A percentile compares a stretch with the other conserved stretches of the same genome.
Conservation (phyloP, 257 asterid species). For the Penstemon eatonii region DNA sequence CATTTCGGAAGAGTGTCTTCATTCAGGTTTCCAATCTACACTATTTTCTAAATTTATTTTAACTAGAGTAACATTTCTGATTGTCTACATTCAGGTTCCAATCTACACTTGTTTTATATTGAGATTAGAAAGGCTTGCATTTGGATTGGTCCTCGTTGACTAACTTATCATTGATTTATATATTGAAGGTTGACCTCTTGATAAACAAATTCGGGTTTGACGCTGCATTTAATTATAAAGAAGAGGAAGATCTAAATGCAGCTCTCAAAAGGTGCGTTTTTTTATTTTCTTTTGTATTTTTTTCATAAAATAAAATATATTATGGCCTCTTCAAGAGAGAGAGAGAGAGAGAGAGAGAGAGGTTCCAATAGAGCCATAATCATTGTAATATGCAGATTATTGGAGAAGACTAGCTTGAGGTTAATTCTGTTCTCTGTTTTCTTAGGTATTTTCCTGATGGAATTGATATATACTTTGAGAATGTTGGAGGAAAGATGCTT, state of each 20-base stretch:
- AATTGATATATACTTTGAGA: constrained; percentile 35
- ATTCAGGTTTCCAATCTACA: neutral
- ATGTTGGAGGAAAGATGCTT: constrained; percentile 31
- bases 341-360: too few relatives aligned
- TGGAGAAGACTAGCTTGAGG: neutral
- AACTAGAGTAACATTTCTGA: neutral
- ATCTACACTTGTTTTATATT: neutral
- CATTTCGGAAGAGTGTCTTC: too few relatives aligned
- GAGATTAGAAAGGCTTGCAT: neutral
- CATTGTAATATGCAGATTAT: neutral
- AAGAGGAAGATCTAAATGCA: constrained; percentile 5
- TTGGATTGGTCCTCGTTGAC: neutral
- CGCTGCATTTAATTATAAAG: constrained; percentile 15
- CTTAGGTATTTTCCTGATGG: constrained; percentile 29
- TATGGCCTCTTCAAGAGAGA: too few relatives aligned
- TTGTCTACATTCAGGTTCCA: neutral
- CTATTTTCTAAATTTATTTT: neutral
- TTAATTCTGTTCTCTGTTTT: neutral
- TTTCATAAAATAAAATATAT: too few relatives aligned
- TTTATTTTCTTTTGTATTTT: too few relatives aligned
- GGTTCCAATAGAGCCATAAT: too few relatives aligned
- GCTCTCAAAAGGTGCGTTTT: constrained; percentile 2
- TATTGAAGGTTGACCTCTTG: constrained; percentile 13
- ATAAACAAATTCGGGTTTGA: constrained; percentile 1
- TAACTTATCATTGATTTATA: neutral